Evolutionary conservation across 139 green algal genomes (phyloP).

Genomic region (Pseudopediastrum boryanum): DNA sequence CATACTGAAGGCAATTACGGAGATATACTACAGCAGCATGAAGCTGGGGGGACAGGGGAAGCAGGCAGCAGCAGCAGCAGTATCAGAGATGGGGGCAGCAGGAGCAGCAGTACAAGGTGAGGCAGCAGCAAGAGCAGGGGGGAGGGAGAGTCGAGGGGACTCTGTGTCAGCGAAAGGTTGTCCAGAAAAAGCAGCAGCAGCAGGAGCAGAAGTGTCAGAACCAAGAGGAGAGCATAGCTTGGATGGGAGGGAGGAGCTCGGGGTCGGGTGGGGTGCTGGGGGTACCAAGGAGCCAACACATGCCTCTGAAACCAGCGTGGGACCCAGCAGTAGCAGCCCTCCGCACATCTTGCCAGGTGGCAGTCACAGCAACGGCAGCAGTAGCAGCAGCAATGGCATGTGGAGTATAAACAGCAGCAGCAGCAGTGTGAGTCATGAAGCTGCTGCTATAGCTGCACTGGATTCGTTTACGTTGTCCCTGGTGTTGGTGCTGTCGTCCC

Average conservation of each 20-base stretch:
- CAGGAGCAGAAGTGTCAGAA: constrained; percentile 14
- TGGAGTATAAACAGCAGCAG: constrained; percentile 10
- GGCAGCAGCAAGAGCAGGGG: constrained; percentile 7
- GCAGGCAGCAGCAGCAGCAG: constrained; percentile 5
- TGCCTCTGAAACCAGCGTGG: neutral
- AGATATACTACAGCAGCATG: too few species aligned
- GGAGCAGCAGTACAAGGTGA: neutral
- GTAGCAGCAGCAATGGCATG: neutral
- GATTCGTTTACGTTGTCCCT: too few species aligned
- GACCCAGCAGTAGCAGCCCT: neutral
- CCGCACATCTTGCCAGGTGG: too few species aligned
- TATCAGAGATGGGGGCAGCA: neutral
- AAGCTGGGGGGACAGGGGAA: too few species aligned
- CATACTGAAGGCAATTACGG: neutral
- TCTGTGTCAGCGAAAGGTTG: too few species aligned
- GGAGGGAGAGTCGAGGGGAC: neutral
- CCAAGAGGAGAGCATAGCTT: neutral
- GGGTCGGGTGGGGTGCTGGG: neutral
- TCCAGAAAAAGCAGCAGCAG: constrained; percentile 13
- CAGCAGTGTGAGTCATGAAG: too few species aligned
- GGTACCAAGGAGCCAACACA: neutral
- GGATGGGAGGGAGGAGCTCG: neutral
- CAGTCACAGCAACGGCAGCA: neutral
- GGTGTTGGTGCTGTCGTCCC: too few species aligned
- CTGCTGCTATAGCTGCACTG: too few species aligned